A percentile compares a stretch with the other conserved stretches of the same genome.
These are phyloP conservation scores for Pseudogymnoascus sp. DNA, from an alignment of 2,329 filamentous ascomycete species.

Conservation along the genomic window DNA sequence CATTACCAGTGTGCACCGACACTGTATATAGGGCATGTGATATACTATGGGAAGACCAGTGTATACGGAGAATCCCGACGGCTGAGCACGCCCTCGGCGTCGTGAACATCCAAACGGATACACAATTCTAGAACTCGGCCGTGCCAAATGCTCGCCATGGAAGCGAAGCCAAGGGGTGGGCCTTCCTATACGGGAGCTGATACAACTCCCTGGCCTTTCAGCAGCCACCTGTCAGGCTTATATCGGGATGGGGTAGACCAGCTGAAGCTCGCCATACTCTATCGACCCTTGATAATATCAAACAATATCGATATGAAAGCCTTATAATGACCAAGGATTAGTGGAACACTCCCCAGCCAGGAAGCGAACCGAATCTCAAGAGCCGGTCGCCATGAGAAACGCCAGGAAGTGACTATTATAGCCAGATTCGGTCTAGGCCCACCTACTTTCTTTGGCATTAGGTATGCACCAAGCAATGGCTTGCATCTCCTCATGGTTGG, in stretches of 20 bases:
- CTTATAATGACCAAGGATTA: background rate
- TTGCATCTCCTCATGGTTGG: background rate
- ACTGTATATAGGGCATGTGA: background rate
- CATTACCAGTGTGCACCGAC: background rate
- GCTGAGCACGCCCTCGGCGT: background rate
- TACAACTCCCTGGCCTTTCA: background rate
- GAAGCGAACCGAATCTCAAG: background rate
- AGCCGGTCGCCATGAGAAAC: background rate
- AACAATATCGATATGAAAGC: background rate
- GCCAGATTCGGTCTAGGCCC: background rate
- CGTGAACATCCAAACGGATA: background rate
- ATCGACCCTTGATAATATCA: background rate
- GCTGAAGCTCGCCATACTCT: background rate
- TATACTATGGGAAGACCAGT: background rate
- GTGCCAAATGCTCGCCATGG: background rate
- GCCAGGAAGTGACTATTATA: background rate
- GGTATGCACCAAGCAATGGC: background rate
- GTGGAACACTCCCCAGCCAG: background rate
- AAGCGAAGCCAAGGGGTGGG: background rate
- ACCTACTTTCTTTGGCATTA: background rate
- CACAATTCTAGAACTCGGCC: background rate
- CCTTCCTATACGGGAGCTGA: background rate
- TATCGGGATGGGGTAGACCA: background rate
- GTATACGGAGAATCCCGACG: background rate
- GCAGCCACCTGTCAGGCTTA: background rate